phyloP scores from a whole-genome alignment of 225 moss, liverwort and hornwort species.

The Bryum argenteum region DNA sequence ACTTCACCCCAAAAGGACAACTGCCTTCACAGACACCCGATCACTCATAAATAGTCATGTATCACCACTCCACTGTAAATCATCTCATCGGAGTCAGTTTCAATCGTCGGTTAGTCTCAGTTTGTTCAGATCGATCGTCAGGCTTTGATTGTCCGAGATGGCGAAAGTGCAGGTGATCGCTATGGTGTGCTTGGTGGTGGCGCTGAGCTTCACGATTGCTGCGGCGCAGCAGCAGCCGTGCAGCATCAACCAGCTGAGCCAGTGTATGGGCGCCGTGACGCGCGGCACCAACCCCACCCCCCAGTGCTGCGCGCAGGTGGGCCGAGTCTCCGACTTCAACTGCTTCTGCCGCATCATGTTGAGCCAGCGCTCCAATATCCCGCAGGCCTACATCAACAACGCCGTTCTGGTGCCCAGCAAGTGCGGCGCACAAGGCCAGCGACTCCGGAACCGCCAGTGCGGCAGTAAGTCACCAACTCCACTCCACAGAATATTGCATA shows the following conservation, averaged over 20 bases:
- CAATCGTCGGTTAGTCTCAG: too few relatives aligned
- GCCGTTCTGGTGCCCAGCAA: constrained; percentile 17
- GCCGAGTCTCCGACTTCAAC: constrained; percentile 26
- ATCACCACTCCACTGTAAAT: too few relatives aligned
- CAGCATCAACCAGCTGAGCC: constrained; percentile 23
- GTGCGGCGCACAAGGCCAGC: constrained; percentile 4
- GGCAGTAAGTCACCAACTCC: not conserved
- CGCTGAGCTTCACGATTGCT: constrained; percentile 4
- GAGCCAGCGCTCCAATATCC: constrained; percentile 19
- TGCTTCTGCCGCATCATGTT: constrained; percentile 41
- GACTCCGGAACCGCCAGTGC: not conserved
- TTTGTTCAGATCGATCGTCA: too few relatives aligned
- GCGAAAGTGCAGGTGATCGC: not conserved
- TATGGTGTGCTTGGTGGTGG: not conserved
- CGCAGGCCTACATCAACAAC: constrained; percentile 15
- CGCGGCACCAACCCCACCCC: not conserved
- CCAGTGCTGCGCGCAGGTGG: constrained; percentile 23
- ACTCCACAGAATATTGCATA: too few relatives aligned
- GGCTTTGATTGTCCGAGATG: not conserved
- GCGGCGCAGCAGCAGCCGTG: constrained; percentile 13
- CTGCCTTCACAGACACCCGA: too few relatives aligned
- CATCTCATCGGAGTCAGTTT: too few relatives aligned
- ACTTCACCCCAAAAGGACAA: too few relatives aligned
- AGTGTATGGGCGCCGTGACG: constrained; percentile 22
- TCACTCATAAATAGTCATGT: too few relatives aligned